Evolutionary conservation across 352 stramenopile species (phyloP).

Genomic region (Phytopythium vexans): DNA sequence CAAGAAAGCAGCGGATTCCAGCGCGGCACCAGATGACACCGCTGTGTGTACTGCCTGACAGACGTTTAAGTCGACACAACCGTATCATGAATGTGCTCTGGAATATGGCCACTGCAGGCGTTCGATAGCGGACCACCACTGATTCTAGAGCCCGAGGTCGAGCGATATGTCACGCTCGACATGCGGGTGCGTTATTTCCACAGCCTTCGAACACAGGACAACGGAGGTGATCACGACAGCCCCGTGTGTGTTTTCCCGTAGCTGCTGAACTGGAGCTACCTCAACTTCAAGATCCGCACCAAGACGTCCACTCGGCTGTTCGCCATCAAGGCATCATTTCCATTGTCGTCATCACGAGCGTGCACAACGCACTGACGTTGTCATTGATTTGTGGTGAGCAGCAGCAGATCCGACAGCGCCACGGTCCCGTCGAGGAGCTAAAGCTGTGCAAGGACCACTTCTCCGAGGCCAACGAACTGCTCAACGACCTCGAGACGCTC

Average conservation of each 20-base stretch:
- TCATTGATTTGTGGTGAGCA: slow-evolving; percentile 8
- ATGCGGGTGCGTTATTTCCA: slow-evolving; percentile 30
- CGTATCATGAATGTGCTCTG: not conserved
- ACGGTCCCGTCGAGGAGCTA: slow-evolving; percentile 45
- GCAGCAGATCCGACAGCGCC: slow-evolving; percentile 50
- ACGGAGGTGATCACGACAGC: not conserved
- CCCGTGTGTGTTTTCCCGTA: slow-evolving; percentile 14
- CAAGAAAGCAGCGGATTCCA: slow-evolving; percentile 15
- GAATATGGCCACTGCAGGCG: slow-evolving; percentile 10
- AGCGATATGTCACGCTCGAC: slow-evolving; percentile 53
- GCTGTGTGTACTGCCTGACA: too few relatives aligned
- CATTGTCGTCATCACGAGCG: not conserved
- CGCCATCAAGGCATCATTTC: slow-evolving; percentile 50
- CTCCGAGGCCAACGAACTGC: slow-evolving; percentile 49
- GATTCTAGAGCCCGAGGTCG: slow-evolving; percentile 27
- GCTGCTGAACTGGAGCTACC: slow-evolving; percentile 64
- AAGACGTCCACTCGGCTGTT: slow-evolving; percentile 54
- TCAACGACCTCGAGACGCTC: slow-evolving; percentile 43
- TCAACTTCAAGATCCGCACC: slow-evolving; percentile 52
- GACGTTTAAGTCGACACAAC: too few relatives aligned
- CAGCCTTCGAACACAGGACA: not conserved
- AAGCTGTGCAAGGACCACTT: slow-evolving; percentile 62
- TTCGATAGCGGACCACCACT: slow-evolving; percentile 34
- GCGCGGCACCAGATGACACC: slow-evolving; percentile 9
- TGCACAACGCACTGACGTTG: not conserved